Percentiles rank a stretch among this genome's conserved stretches.
Conservation (phyloP, 2,329 filamentous ascomycete genomes). For the Clarireedia homoeocarpa region DNA sequence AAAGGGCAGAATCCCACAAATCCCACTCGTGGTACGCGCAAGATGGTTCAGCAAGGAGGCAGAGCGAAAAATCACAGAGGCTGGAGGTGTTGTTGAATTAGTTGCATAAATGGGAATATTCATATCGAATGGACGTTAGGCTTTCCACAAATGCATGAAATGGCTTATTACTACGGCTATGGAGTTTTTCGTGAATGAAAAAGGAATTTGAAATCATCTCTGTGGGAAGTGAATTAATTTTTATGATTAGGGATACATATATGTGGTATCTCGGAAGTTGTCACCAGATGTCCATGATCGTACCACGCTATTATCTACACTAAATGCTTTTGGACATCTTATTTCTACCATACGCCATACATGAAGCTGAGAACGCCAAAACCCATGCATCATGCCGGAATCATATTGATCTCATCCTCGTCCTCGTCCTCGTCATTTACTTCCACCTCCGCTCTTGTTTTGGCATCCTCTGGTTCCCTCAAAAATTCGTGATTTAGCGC, state of each 20-base stretch:
- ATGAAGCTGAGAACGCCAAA: neutral
- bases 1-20: conserved; percentile 90
- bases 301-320: conserved; percentile 15
- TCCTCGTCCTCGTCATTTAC: conserved; percentile 34
- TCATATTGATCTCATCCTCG: conserved; percentile 16
- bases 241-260: conserved; percentile 12
- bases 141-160: conserved; percentile 9
- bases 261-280: conserved; percentile 13
- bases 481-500: conserved; percentile 65
- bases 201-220: conserved; percentile 8
- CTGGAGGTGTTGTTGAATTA: conserved; percentile 91
- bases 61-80: conserved; percentile 98
- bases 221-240: conserved; percentile 7
- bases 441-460: conserved; percentile 38
- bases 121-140: conserved; percentile 13
- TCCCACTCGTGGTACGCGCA: conserved; percentile 90
- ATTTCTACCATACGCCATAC: conserved; percentile 9
- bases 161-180: conserved; percentile 11
- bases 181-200: conserved; percentile 13
- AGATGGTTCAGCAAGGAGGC: conserved; percentile 93
- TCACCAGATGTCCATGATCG: conserved; percentile 3
- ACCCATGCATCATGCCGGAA: conserved; percentile 2
- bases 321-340: conserved; percentile 9
- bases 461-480: conserved; percentile 39
- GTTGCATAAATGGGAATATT: conserved; percentile 59